Evolutionary conservation across 2,329 filamentous ascomycete genomes (phyloP), one percentile per base, ranked within the genome.

Genomic region (Chalara sp.): DNA sequence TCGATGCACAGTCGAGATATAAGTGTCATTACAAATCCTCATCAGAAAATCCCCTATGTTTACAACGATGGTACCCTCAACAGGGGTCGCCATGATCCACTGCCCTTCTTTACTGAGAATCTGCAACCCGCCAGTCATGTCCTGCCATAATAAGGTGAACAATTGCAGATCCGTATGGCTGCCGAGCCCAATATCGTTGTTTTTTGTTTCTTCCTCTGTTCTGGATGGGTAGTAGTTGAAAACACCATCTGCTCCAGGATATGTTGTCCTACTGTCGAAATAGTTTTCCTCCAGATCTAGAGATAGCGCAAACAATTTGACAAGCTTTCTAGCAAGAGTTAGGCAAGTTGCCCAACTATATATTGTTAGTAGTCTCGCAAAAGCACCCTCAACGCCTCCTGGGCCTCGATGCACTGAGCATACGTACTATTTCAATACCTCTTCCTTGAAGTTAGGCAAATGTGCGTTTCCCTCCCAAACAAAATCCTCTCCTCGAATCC

Each of bases 41-140:
- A 76, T 73, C 64, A 78, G 65, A 49, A 75, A 76, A 55, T 78
- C 75, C 2, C 73, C 75, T 56, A 77, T 76, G 51, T 78, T 78
- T 32, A 78, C 72, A 1, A 78, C 73, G 2, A 77, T 58, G 1
- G 74, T 76, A 1, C 70, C 72, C 21, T 69, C 63, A n/a, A 74
- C 68, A 1, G 72, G 72, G 3, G 65, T 62, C 5, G 71, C 69
- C 52, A 68, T 70, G 37, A 74, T 66, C 71, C 70, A 74, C 47
- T 72, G 70, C 1, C 67, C 68, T 13, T 70, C 64, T 48, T 66
- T 67, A 30, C 68, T 72, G 33, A 75, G 53, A 7, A 74, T 66
- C 54, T 74, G 70, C 41, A 75, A 56, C 1, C 72, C 71, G 6
- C 71, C 70, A 31, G 66, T 62, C 49, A 58, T 65, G 53, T 74